Percentiles rank a stretch among this genome's conserved stretches.
These are phyloP conservation scores for Colletotrichum gloeosporioides DNA, from an alignment of 2,329 filamentous ascomycete genomes.

Conservation along the genomic window DNA sequence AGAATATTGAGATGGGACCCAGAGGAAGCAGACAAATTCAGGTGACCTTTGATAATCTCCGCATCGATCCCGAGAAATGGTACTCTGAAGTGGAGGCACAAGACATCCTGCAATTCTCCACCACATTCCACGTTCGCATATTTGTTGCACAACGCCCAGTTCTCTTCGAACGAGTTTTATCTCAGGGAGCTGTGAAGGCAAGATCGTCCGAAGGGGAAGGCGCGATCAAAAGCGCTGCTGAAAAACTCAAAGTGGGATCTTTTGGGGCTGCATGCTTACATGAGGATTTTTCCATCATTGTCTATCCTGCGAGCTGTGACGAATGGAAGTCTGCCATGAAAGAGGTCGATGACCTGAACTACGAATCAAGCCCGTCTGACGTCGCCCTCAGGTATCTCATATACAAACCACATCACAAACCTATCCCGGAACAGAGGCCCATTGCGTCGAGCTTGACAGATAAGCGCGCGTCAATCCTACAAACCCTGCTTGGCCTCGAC, in stretches of 20 bases:
- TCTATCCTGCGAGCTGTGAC: constrained; percentile 42
- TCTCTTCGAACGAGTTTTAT: constrained; percentile 1
- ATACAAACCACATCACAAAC: constrained; percentile 33
- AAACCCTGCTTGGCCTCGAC: constrained; percentile 34
- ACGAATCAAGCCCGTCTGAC: constrained; percentile 3
- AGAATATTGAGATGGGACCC: constrained; percentile 10
- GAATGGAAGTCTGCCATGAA: constrained; percentile 33
- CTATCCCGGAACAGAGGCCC: not conserved
- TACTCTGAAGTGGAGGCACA: constrained; percentile 28
- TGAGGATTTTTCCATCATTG: constrained; percentile 39
- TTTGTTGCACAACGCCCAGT: constrained; percentile 24
- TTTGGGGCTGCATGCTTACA: constrained; percentile 40
- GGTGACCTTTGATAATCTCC: constrained; percentile 18
- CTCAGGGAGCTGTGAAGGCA: constrained; percentile 18
- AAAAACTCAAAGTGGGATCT: constrained; percentile 38
- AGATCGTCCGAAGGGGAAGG: not conserved
- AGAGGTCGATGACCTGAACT: constrained; percentile 11
- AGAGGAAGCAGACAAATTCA: not conserved
- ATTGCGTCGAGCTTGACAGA: not conserved
- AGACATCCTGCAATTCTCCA: constrained; percentile 35
- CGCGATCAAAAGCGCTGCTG: constrained; percentile 32
- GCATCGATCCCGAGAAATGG: constrained; percentile 26
- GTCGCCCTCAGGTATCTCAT: constrained; percentile 40
- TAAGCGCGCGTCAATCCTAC: constrained; percentile 22
- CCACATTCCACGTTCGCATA: constrained; percentile 37